These are phyloP conservation scores for Gyrodon lividus DNA, from an alignment of 768 basidiomycete genomes.

Conservation along the genomic window DNA sequence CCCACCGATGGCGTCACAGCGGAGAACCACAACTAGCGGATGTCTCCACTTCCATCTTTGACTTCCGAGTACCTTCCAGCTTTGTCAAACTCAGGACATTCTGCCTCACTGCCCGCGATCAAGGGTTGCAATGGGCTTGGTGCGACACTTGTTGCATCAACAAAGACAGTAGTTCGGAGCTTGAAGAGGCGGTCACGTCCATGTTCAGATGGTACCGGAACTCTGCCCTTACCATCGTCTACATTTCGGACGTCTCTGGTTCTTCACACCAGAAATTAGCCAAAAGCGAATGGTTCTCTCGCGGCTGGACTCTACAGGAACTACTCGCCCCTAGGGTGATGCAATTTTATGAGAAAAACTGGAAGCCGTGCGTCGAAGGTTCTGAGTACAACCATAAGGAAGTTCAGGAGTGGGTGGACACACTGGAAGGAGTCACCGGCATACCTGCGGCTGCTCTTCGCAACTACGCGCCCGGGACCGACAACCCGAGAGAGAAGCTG, in stretches of 20 bases:
- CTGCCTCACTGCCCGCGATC: not conserved
- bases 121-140: slow-evolving; percentile 4
- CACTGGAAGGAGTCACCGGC: not conserved
- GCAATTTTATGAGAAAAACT: slow-evolving; percentile 5
- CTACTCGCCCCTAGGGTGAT: slow-evolving; percentile 1
- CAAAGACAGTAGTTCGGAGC: slow-evolving; percentile 16
- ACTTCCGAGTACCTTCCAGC: not conserved
- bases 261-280: not conserved
- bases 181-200: slow-evolving; percentile 8
- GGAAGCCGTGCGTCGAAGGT: slow-evolving; percentile 1
- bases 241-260: slow-evolving; percentile 3
- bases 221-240: slow-evolving; percentile 9
- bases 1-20: slow-evolving; percentile 6
- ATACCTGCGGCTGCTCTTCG: not conserved
- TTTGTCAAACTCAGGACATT: slow-evolving; percentile 5
- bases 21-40: slow-evolving; percentile 3
- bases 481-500: slow-evolving; percentile 6
- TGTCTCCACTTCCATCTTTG: not conserved
- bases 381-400: slow-evolving; percentile 6
- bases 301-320: no score
- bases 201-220: slow-evolving; percentile 13
- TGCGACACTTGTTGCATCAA: no score
- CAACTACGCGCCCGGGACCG: not conserved
- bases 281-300: slow-evolving; percentile 6
- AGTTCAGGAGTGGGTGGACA: not conserved